These are phyloP conservation scores for Anisogramma anomala DNA, from an alignment of 2,329 filamentous ascomycete genomes.

Conservation along the genomic window DNA sequence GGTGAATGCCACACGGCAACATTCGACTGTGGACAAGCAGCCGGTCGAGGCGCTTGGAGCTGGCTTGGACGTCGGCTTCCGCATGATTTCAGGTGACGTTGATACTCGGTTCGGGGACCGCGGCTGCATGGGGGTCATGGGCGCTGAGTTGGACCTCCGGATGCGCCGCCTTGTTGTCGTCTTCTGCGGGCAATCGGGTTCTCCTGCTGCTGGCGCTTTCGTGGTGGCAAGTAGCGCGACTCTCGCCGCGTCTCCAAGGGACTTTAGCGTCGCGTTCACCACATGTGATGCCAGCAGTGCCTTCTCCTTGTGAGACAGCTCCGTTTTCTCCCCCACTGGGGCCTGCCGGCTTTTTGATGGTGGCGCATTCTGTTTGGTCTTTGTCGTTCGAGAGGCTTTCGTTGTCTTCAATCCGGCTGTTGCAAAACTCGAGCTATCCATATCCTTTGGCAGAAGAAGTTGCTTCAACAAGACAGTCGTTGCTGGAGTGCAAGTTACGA, in stretches of 20 bases:
- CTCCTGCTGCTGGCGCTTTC: constrained; percentile 24
- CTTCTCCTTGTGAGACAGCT: constrained; percentile 46
- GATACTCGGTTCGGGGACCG: constrained; percentile 49
- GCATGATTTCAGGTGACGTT: constrained; percentile 37
- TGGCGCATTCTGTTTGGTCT: constrained; percentile 19
- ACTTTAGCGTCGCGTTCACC: constrained; percentile 59
- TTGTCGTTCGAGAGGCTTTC: constrained; percentile 17
- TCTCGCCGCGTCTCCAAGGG: constrained; percentile 56
- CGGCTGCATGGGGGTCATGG: constrained; percentile 50
- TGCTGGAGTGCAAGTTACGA: constrained; percentile 35
- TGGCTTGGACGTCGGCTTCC: constrained; percentile 21
- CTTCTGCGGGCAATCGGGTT: constrained; percentile 29
- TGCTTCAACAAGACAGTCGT: constrained; percentile 34
- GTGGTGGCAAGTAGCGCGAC: constrained; percentile 22
- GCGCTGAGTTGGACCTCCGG: constrained; percentile 44
- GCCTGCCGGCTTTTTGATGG: constrained; percentile 20
- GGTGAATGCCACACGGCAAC: constrained; percentile 54
- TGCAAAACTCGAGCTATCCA: constrained; percentile 8
- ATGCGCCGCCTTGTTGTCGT: constrained; percentile 30
- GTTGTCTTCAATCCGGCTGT: constrained; percentile 17
- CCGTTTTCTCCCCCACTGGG: constrained; percentile 26
- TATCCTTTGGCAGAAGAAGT: constrained; percentile 30
- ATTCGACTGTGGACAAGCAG: constrained; percentile 53
- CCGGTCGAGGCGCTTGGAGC: constrained; percentile 26
- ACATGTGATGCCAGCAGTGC: constrained; percentile 60